phyloP scores from a whole-genome alignment of 768 basidiomycete genomes.

The Lactifluus piperatus region DNA sequence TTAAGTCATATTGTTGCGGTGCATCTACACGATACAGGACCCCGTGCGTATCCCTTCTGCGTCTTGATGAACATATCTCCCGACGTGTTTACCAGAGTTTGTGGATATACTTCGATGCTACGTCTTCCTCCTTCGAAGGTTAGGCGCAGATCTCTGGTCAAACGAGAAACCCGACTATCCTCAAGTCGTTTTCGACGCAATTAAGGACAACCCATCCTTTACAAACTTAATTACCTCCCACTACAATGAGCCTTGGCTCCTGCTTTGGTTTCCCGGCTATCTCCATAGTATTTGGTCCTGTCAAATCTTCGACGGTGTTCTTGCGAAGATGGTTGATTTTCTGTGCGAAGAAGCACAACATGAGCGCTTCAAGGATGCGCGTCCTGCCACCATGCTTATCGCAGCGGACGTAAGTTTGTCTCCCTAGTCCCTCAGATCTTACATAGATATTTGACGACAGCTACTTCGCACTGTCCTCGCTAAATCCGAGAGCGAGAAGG shows the following conservation, averaged over 20 bases:
- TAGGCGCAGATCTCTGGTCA: slow-evolving; percentile 55
- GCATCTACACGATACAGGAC: slow-evolving; percentile 51
- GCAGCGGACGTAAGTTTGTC: slow-evolving; percentile 50
- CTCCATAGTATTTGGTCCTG: slow-evolving; percentile 45
- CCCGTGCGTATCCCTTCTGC: slow-evolving; percentile 40
- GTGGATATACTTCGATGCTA: slow-evolving; percentile 48
- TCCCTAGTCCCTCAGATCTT: neutral
- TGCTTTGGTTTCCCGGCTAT: slow-evolving; percentile 60
- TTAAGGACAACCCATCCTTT: slow-evolving; percentile 69
- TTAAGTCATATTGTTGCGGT: slow-evolving; percentile 46
- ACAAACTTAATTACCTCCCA: slow-evolving; percentile 33
- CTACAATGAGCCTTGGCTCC: slow-evolving; percentile 38
- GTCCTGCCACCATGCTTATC: slow-evolving; percentile 50
- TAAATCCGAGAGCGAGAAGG: slow-evolving; percentile 27
- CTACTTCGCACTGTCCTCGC: slow-evolving; percentile 29
- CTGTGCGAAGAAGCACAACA: slow-evolving; percentile 80
- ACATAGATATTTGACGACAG: slow-evolving; percentile 18
- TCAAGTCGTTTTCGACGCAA: slow-evolving; percentile 67
- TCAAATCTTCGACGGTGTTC: slow-evolving; percentile 44
- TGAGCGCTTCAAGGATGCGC: slow-evolving; percentile 50
- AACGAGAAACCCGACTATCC: slow-evolving; percentile 66
- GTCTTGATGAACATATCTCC: slow-evolving; percentile 6
- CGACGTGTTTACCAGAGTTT: slow-evolving; percentile 41
- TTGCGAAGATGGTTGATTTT: slow-evolving; percentile 64
- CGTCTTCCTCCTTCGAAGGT: slow-evolving; percentile 48